Evolutionary conservation across 106 monocot genomes (phyloP), one percentile per base, ranked within the genome.

Genomic region (Dendrobium chrysotoxum): DNA sequence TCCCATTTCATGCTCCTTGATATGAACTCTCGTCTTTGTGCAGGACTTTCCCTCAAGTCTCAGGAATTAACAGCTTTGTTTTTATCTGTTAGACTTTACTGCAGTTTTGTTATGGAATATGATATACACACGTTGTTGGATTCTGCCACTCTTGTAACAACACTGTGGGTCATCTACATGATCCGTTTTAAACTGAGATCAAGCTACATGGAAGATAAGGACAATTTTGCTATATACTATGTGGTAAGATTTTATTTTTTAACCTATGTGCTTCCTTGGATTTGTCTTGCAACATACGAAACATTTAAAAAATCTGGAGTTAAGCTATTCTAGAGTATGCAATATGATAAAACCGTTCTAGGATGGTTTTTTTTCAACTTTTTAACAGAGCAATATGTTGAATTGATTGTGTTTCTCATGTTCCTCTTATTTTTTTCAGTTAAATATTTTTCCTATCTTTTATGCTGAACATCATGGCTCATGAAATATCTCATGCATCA

Each of bases 131-230:
- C 92, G 6, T 39, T 92, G 28, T 82, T 92, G 81, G 92, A 92
- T 77, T 82, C 88, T 46, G 88, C 89, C 23, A 88, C 89, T 1
- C 85, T 92, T 6, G 85, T 72, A 3, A 85, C 90, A 42, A 92
- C 92, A 5, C 42, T 90, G 82, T 92, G 90, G 92, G 92, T 92
- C 78, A 80, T 92, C 40, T 92, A 90, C 75, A 92, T 92, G 92
- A 90, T 92, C 28, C 86, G 90, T 45, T 88, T 92, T 82, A 90
- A 90, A 77, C 75, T 92, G 42, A 86, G 82, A 40, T 84, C 90
- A 47, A 90, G 90, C 81, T 92, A 92, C 83, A 92, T 92, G 92
- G 89, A 88, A 71, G 92, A 92, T 75, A 84, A 92, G 75, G 89
- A 92, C 57, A 92, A 90, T 67, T 85, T 90, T 50, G 79, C 84